These are phyloP conservation scores for Galeopsis tetrahit DNA, from an alignment of 257 asterid genomes.

Conservation along the genomic window DNA sequence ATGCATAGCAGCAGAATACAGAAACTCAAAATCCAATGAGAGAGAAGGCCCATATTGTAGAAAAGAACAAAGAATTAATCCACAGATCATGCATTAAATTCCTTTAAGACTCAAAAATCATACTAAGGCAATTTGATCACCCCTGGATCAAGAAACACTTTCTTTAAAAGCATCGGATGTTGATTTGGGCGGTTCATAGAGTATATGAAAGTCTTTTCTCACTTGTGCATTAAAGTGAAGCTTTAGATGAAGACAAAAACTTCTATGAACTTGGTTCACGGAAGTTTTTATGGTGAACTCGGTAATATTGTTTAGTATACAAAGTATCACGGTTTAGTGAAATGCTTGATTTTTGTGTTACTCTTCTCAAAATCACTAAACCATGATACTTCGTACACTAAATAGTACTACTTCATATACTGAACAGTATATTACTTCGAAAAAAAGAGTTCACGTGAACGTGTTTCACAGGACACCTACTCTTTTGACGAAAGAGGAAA, in stretches of 20 bases:
- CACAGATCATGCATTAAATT: not conserved
- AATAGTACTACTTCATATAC: too few species aligned
- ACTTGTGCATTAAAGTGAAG: not conserved
- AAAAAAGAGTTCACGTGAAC: too few species aligned
- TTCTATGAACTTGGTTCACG: too few species aligned
- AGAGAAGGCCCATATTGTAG: not conserved
- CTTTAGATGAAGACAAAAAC: not conserved
- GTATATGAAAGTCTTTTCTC: not conserved
- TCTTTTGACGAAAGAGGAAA: not conserved
- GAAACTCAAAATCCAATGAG: not conserved
- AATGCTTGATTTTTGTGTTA: too few species aligned
- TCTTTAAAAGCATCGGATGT: not conserved
- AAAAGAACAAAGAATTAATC: not conserved
- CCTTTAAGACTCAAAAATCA: not conserved
- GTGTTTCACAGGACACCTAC: too few species aligned
- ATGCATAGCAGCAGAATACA: constrained; percentile 19
- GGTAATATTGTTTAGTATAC: too few species aligned
- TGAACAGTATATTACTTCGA: too few species aligned
- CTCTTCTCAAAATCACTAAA: too few species aligned
- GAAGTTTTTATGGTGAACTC: too few species aligned
- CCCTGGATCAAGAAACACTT: not conserved
- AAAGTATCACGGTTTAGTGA: too few species aligned
- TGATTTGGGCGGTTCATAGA: not conserved
- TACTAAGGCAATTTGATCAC: not conserved
- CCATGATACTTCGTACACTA: too few species aligned